Percentiles rank a stretch among this genome's conserved stretches.
These are phyloP conservation scores for Solanum paucissectum DNA, from an alignment of 257 asterid species.

Conservation along the genomic window DNA sequence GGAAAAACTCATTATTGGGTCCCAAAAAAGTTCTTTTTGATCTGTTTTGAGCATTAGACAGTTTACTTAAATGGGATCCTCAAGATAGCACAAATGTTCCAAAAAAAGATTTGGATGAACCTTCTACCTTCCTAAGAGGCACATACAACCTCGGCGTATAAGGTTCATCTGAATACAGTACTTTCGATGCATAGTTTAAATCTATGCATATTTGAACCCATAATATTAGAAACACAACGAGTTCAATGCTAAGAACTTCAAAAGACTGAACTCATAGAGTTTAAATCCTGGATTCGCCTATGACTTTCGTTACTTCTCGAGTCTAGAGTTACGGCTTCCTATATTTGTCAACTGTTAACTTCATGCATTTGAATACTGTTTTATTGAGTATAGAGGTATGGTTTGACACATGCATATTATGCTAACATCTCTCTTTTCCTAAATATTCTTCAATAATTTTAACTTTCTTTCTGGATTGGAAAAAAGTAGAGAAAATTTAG, in stretches of 20 bases:
- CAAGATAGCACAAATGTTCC: constrained; percentile 10
- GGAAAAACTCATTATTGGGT: constrained; percentile 19
- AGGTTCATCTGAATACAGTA: neutral
- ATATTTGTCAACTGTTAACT: neutral
- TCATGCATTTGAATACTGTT: neutral
- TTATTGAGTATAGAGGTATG: neutral
- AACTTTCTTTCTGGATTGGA: neutral
- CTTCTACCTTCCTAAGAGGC: neutral
- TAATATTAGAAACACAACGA: neutral
- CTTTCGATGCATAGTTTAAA: neutral
- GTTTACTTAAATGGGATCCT: constrained; percentile 24
- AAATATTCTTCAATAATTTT: neutral
- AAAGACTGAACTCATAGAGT: neutral
- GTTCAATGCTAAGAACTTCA: neutral
- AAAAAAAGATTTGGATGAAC: constrained; percentile 7
- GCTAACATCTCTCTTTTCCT: neutral
- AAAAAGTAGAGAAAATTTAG: neutral
- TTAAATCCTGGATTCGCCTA: neutral
- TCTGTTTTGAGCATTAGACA: neutral
- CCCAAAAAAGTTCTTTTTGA: constrained; percentile 1
- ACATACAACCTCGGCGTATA: neutral
- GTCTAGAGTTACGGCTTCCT: neutral
- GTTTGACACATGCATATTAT: neutral
- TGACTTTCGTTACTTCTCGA: neutral
- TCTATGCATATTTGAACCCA: neutral